These are phyloP conservation scores for Oxyria digyna DNA, from an alignment of 148 eudicot species.

Conservation along the genomic window DNA sequence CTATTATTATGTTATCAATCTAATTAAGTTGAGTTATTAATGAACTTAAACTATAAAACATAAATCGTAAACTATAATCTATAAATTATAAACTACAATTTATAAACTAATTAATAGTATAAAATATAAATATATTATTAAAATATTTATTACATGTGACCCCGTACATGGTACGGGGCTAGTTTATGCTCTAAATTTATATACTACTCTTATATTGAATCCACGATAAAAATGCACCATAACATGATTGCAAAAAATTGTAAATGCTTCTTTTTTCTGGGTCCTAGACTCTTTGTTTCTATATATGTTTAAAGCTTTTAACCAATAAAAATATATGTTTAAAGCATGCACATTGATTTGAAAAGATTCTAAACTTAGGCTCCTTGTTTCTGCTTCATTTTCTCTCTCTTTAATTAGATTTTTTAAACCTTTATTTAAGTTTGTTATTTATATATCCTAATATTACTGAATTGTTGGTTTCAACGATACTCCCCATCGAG, in stretches of 20 bases:
- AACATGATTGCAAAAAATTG: not conserved
- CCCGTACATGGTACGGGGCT: too few relatives aligned
- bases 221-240: not conserved
- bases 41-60: too few relatives aligned
- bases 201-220: not conserved
- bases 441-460: not conserved
- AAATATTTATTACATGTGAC: too few relatives aligned
- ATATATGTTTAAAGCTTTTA: not conserved
- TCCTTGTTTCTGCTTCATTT: not conserved
- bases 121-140: too few relatives aligned
- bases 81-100: too few relatives aligned
- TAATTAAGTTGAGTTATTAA: too few relatives aligned
- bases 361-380: constrained; percentile 5
- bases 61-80: too few relatives aligned
- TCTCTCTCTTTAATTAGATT: not conserved
- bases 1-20: too few relatives aligned
- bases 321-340: not conserved
- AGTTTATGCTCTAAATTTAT: too few relatives aligned
- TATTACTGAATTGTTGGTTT: not conserved
- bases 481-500: too few relatives aligned
- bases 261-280: not conserved
- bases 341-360: constrained; percentile 5
- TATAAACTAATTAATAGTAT: too few relatives aligned
- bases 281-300: not conserved
- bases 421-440: not conserved